These are phyloP conservation scores for Trichoderma koningii DNA, from an alignment of 2,329 filamentous ascomycete genomes.

Conservation along the genomic window DNA sequence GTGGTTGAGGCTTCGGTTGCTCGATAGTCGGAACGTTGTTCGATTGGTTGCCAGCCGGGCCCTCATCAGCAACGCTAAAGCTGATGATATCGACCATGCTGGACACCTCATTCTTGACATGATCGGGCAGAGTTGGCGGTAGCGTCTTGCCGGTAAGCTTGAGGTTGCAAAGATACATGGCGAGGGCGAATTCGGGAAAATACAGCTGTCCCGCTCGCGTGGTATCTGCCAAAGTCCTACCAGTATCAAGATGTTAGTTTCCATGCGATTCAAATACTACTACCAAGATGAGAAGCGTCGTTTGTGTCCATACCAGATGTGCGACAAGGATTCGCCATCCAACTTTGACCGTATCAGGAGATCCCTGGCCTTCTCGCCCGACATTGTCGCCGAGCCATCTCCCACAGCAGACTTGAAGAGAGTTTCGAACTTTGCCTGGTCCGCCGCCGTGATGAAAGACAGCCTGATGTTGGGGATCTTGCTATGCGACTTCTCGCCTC, in stretches of 20 bases:
- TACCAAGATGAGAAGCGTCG: background rate
- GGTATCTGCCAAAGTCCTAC: conserved; percentile 86
- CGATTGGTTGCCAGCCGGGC: conserved; percentile 50
- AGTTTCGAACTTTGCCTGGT: conserved; percentile 96
- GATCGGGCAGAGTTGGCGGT: conserved; percentile 74
- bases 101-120: conserved; percentile 92
- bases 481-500: conserved; percentile 56
- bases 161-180: conserved; percentile 98
- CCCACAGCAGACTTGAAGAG: conserved; percentile 95
- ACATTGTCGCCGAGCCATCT: conserved; percentile 79
- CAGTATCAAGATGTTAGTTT: conserved; percentile 26
- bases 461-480: conserved; percentile 93
- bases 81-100: conserved; percentile 99
- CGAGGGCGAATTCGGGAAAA: conserved; percentile 95
- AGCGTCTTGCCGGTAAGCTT: conserved; percentile 84
- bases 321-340: conserved; percentile 81
- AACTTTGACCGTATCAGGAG: conserved; percentile 85
- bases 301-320: conserved; percentile 72
- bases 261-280: background rate
- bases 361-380: conserved; percentile 89
- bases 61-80: conserved; percentile 82
- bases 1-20: conserved; percentile 72
- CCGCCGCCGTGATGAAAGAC: conserved; percentile 92
- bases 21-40: conserved; percentile 71
- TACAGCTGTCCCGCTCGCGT: conserved; percentile 94